Conservation (phyloP, 495 filamentous ascomycete species). For the Xylaria curta region DNA sequence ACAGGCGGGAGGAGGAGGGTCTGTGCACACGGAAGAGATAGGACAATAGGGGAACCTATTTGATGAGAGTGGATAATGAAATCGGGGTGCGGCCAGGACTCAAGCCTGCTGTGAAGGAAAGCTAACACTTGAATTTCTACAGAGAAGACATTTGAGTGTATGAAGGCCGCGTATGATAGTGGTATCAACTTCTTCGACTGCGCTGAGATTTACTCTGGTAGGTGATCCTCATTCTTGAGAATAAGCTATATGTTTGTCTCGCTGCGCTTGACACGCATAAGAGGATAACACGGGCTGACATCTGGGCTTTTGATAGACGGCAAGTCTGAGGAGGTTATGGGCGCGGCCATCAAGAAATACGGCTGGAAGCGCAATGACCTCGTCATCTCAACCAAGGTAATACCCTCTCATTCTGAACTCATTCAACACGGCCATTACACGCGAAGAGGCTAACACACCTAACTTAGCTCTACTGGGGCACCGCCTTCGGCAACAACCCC, state of each 20-base stretch:
- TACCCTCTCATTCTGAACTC: not conserved
- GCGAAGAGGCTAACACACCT: not conserved
- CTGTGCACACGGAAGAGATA: not conserved
- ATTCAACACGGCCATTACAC: too few species aligned
- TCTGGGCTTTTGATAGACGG: constrained; percentile 45
- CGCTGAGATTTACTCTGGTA: constrained; percentile 64
- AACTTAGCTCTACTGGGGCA: constrained; percentile 70
- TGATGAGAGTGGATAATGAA: not conserved
- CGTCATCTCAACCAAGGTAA: constrained; percentile 84
- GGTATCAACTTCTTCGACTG: constrained; percentile 81
- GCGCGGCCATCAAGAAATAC: constrained; percentile 68
- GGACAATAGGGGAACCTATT: not conserved
- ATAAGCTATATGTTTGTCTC: not conserved
- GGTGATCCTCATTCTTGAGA: not conserved
- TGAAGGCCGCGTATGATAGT: constrained; percentile 77
- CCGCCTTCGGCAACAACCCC: constrained; percentile 63
- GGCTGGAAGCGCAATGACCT: constrained; percentile 81
- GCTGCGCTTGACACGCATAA: not conserved
- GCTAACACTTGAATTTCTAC: constrained; percentile 9
- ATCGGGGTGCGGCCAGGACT: not conserved
- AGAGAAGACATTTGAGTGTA: constrained; percentile 70
- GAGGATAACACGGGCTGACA: constrained; percentile 11
- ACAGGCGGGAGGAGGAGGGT: not conserved
- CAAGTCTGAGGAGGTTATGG: constrained; percentile 77
- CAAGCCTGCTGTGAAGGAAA: too few species aligned